Conservation (phyloP, 2,329 filamentous ascomycete species). For the Claviceps sp. region DNA sequence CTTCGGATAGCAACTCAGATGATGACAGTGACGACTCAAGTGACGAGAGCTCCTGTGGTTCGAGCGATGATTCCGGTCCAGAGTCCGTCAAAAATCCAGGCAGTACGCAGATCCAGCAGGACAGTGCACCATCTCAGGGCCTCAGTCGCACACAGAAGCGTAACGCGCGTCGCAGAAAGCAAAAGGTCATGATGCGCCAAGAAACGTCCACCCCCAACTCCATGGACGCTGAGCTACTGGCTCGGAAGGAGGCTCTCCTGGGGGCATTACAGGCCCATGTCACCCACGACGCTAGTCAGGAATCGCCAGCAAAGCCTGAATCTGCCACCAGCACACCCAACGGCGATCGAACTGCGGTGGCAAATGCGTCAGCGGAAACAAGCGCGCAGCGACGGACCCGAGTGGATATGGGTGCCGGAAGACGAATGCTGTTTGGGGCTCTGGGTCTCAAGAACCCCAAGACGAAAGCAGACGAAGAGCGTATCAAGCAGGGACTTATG, state of each 20-base stretch:
- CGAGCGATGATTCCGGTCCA: conserved; percentile 7
- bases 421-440: conserved; percentile 58
- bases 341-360: not conserved
- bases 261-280: not conserved
- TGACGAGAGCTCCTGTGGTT: conserved; percentile 10
- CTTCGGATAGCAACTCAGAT: conserved; percentile 4
- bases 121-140: conserved; percentile 17
- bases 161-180: conserved; percentile 34
- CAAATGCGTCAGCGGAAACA: not conserved
- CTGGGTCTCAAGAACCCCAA: conserved; percentile 57
- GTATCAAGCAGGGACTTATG: conserved; percentile 45
- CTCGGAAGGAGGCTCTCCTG: conserved; percentile 28
- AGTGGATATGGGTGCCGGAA: conserved; percentile 43
- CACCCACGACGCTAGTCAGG: not conserved
- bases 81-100: conserved; percentile 9
- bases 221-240: conserved; percentile 17
- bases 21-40: conserved; percentile 8
- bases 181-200: conserved; percentile 13
- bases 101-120: not conserved
- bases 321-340: not conserved
- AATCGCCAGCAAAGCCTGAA: not conserved
- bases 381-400: conserved; percentile 4
- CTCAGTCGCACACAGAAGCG: conserved; percentile 34
- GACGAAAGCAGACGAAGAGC: conserved; percentile 53
- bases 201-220: not conserved